Base-by-base conservation (phyloP, 1,284 basidiomycete genomes). In the Earliella scabrosa region DNA sequence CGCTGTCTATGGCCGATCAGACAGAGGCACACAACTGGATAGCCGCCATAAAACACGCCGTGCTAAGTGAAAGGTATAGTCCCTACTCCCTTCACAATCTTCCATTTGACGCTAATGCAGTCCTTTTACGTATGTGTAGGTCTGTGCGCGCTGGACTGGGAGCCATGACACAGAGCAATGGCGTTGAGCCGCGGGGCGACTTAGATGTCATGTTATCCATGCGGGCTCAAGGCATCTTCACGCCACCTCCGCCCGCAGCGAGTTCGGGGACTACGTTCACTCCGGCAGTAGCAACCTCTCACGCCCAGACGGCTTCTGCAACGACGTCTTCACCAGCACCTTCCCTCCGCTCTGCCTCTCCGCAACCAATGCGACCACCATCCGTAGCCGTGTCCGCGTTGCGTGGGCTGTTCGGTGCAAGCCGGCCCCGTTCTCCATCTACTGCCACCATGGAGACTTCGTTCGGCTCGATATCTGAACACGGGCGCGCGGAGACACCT, bases 121-220 rank as follows among this genome's bases (percentile, higher is more conserved):
- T n/a, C n/a, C n/a, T n/a, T n/a, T n/a, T n/a, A n/a, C n/a, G n/a
- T n/a, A 47, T 27, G 32, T 27, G 24, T 58, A 90, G 88, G 64
- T 84, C 87, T 46, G 74, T 87, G 36, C 83, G 84, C 18, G 86
- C 84, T 16, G 88, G 88, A 18, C 69, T 90, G 32, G 82, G 84
- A 38, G 72, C 80, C 35, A 75, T 82, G 20, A 66, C 74, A 0
- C 73, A 73, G 34, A 72, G 75, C 23, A 65, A 76, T 16, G 75
- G 75, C 13, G 71, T 80, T 35, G 88, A 88, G 57, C 88, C 88
- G 20, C 78, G 83, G 49, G 88, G 89, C 4, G 88, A 91, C 66
- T 81, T 91, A 75, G 88, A 91, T 68, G 89, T 90, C 46, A 87
- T 90, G 82, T 76, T 91, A 29, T 87, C 87, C n/a, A 88, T 91